phyloP scores from a whole-genome alignment of 495 filamentous ascomycete genomes.

The Letharia columbiana region DNA sequence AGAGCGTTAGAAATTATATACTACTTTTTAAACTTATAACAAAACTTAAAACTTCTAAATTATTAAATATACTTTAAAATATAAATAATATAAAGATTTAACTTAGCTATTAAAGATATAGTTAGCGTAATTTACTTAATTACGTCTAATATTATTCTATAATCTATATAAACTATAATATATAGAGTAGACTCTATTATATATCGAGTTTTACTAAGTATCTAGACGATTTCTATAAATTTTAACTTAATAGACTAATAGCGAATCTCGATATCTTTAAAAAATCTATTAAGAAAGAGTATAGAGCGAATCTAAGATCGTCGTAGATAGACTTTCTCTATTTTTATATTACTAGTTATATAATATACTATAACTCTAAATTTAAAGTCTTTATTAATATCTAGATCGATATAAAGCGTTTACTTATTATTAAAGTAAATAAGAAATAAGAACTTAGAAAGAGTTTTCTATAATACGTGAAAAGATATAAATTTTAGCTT shows the following conservation, averaged over 20 bases:
- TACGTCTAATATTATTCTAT: conserved; percentile 5
- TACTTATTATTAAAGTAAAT: no score
- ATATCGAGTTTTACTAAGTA: conserved; percentile 2
- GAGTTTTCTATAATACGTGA: no score
- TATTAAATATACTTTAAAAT: no score
- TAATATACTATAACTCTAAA: conserved; percentile 4
- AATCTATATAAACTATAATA: background rate
- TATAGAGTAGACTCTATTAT: background rate
- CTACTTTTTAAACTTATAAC: no score
- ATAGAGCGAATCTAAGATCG: background rate
- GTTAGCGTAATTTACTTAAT: background rate
- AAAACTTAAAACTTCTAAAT: no score
- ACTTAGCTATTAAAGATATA: conserved; percentile 1
- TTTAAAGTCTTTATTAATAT: conserved; percentile 3
- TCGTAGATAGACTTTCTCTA: no score
- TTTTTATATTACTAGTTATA: background rate
- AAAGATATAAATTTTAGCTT: no score
- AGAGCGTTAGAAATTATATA: no score
- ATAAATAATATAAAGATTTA: background rate
- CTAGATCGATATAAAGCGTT: background rate
- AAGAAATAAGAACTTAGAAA: no score
- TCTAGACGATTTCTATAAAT: background rate
- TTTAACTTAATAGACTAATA: background rate
- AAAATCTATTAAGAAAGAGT: conserved; percentile 6
- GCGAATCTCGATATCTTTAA: background rate